These are phyloP conservation scores for Sporothrix phasma DNA, from an alignment of 2,329 filamentous ascomycete genomes.

Conservation along the genomic window DNA sequence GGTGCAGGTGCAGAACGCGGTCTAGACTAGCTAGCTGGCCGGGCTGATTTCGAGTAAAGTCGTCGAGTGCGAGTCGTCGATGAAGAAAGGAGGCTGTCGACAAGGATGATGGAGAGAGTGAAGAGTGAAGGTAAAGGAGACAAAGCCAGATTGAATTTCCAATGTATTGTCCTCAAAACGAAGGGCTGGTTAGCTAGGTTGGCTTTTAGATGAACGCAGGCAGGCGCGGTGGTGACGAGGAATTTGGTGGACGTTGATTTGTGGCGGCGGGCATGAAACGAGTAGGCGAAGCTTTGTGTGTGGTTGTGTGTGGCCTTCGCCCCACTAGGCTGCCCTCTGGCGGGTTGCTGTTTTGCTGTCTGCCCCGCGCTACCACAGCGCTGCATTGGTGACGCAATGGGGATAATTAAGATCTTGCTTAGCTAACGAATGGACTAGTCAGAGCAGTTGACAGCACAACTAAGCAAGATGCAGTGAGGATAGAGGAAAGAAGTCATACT, in stretches of 20 bases:
- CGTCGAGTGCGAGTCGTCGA: neutral
- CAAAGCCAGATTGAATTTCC: too few relatives aligned
- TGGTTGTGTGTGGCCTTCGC: neutral
- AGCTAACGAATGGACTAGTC: too few relatives aligned
- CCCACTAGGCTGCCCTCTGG: neutral
- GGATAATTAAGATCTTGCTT: too few relatives aligned
- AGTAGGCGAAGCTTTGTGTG: neutral
- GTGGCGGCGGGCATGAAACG: neutral
- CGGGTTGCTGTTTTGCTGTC: neutral
- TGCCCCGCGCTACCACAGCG: neutral
- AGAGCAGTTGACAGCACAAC: too few relatives aligned
- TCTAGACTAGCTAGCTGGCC: neutral
- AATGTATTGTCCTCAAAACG: too few relatives aligned
- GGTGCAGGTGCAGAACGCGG: neutral
- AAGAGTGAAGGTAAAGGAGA: neutral
- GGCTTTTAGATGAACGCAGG: slow-evolving; percentile 11
- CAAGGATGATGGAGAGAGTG: neutral
- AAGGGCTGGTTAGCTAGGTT: neutral
- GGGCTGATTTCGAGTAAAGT: neutral
- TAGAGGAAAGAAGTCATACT: too few relatives aligned
- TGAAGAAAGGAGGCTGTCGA: neutral
- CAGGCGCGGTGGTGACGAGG: slow-evolving; percentile 16
- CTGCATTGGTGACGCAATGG: slow-evolving; percentile 2
- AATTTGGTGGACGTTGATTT: too few relatives aligned
- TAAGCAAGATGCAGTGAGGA: too few relatives aligned